phyloP scores from a whole-genome alignment of 208 protist species.

The Naegleria gruberi region DNA sequence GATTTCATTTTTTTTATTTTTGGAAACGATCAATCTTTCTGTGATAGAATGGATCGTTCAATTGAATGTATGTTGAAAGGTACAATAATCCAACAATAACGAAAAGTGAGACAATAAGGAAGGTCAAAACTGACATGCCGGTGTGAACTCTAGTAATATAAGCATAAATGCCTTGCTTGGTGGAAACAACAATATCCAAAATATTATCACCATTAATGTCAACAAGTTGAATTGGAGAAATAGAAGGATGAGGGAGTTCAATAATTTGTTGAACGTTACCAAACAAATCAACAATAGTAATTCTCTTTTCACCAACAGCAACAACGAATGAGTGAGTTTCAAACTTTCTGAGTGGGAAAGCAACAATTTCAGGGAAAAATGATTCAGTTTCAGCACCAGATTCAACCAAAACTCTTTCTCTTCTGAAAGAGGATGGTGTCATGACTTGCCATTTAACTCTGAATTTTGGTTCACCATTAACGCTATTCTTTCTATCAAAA shows the following conservation, averaged over 20 bases:
- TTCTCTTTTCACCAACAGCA: conserved; percentile 56
- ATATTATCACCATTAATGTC: conserved; percentile 75
- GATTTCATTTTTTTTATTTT: not conserved
- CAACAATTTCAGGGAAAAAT: not conserved
- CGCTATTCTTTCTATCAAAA: not conserved
- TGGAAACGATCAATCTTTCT: not conserved
- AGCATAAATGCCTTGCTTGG: conserved; percentile 54
- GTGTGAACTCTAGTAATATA: conserved; percentile 54
- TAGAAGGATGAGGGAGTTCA: conserved; percentile 44
- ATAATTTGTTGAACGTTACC: conserved; percentile 58
- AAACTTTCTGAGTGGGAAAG: conserved; percentile 39
- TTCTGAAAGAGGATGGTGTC: not conserved
- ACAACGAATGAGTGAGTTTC: conserved; percentile 62
- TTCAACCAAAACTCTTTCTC: not conserved
- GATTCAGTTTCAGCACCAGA: not conserved
- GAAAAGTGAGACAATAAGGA: not conserved
- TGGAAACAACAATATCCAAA: conserved; percentile 69
- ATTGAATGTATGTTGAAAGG: conserved; percentile 4
- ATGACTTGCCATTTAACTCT: conserved; percentile 4
- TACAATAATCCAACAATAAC: not conserved
- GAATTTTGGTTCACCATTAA: not conserved
- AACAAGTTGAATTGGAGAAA: conserved; percentile 58
- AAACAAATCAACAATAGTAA: conserved; percentile 53
- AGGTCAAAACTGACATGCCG: not conserved
- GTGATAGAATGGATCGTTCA: conserved; percentile 12